Evolutionary conservation across 257 asterid genomes (phyloP), one percentile per base, ranked within the genome.

Genomic region (Solanum virginianum): DNA sequence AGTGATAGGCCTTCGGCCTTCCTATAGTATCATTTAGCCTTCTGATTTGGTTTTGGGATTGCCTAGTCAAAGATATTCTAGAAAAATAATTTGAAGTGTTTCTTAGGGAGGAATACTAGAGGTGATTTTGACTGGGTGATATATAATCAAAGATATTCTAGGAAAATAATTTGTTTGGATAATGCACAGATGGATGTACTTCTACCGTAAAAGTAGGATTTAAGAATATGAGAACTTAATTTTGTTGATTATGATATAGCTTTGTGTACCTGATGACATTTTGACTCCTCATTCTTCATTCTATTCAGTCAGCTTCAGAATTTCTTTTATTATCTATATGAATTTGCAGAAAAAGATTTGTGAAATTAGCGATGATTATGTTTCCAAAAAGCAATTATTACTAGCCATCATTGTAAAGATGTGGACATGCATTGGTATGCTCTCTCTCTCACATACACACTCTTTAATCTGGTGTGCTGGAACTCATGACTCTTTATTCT

Each of bases 311-410:
- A 47, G 26, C 49, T 24, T 63, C 17, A 17, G 65, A 45, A 47
- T 69, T 57, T 70, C 20, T 60, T 29, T 26, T 43, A 10, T 11
- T 43, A 32, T 53, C 53, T 72, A 20, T 20, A 81, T 49, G 22
- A 66, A 49, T 88, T 87, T 92, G 88, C 91, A 93, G 97, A 92
- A 80, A 83, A 56, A 55, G 7, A 29, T 85, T 62, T 95, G 98
- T 71, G 86, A 92, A 89, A 84, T 87, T 26, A 93, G 95, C 84
- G 95, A 97, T 75, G 86, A 87, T 80, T 59, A 55, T 96, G 94
- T 49, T 87, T 80, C 68, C 47, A 16, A 13, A 90, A 90, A 2
- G 90, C 89, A 82, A 56, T 93, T 59, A 20, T 80, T 60, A 89
- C 90, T 43, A 93, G 97, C 87, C 8, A 66, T 66, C 85, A 24